Evolutionary conservation across 2,329 filamentous ascomycete genomes (phyloP), one percentile per base, ranked within the genome.

Genomic region (Lecanoromycetidae sp.): DNA sequence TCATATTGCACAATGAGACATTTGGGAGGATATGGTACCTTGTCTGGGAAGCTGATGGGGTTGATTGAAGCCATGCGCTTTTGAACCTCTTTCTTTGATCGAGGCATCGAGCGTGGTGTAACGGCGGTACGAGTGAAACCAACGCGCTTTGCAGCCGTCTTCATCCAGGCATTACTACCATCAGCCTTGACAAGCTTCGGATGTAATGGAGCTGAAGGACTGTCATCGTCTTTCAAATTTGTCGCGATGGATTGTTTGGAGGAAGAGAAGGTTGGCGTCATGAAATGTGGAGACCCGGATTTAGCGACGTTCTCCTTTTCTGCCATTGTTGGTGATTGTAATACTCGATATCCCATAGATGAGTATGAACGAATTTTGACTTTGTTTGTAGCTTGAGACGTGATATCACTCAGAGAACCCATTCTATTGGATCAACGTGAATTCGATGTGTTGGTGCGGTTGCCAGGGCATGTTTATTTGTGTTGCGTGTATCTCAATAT

Each of bases 211-310:
- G 46, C 48, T 32, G 23, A 44, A 20, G n/a, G 22, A 12, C 9
- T n/a, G n/a, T n/a, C 35, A 30, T 35, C 30, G 9, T 30, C 20
- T 25, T 48, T 45, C 19, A 12, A 12, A 8, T 39, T 20, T 12
- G 13, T 27, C 29, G 42, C 35, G 5, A 26, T 19, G 13, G 44
- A 36, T 32, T 51, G 48, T 35, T 42, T 49, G 10, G 42, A 48
- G 7, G 51, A 53, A 29, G 52, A 45, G 26, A 50, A 33, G 6
- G 53, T 55, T 33, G 53, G 53, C 10, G 51, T 52, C 53, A 55
- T 55, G 46, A 55, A 55, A 35, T 50, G 49, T 15, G 52, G 52
- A 34, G 42, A 36, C 19, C 42, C 47, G 15, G 37, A 27, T 27
- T 46, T 48, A 6, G 5, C 30, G 17, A 36, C 7, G 33, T 49